Evolutionary conservation across 2,329 filamentous ascomycete species (phyloP).

Genomic region (Alternaria incomplexa): DNA sequence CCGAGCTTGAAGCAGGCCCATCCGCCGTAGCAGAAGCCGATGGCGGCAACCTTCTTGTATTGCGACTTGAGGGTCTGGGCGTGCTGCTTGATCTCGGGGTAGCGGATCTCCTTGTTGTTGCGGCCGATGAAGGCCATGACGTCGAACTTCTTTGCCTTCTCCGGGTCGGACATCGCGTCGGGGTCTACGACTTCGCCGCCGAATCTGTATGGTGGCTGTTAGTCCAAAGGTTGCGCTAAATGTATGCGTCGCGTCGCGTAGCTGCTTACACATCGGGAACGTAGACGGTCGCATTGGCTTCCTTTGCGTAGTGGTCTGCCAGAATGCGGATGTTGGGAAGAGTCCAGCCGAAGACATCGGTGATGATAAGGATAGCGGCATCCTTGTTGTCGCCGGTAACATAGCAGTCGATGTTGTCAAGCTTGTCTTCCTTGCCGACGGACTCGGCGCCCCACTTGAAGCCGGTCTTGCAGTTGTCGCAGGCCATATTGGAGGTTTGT

Average conservation of each 20-base stretch:
- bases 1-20: slow-evolving; percentile 44
- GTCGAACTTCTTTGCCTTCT: slow-evolving; percentile 47
- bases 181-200: slow-evolving; percentile 38
- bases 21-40: slow-evolving; percentile 59
- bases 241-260: neutral
- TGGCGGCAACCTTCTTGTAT: slow-evolving; percentile 51
- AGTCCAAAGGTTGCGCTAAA: neutral
- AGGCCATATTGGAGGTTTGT: slow-evolving; percentile 30
- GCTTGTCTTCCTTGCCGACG: slow-evolving; percentile 45
- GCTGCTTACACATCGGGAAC: slow-evolving; percentile 52
- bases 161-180: slow-evolving; percentile 33
- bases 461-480: slow-evolving; percentile 46
- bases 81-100: slow-evolving; percentile 46
- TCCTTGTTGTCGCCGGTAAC: slow-evolving; percentile 53
- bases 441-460: slow-evolving; percentile 50
- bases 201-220: slow-evolving; percentile 27
- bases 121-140: slow-evolving; percentile 47
- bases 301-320: slow-evolving; percentile 56
- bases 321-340: slow-evolving; percentile 55
- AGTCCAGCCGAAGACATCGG: slow-evolving; percentile 57
- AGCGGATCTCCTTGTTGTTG: slow-evolving; percentile 49
- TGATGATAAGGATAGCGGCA: slow-evolving; percentile 54
- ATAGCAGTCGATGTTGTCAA: slow-evolving; percentile 50
- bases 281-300: slow-evolving; percentile 54
- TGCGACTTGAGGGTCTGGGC: slow-evolving; percentile 46